phyloP scores from a whole-genome alignment of 768 basidiomycete species.

The Peribolospora baueri region DNA sequence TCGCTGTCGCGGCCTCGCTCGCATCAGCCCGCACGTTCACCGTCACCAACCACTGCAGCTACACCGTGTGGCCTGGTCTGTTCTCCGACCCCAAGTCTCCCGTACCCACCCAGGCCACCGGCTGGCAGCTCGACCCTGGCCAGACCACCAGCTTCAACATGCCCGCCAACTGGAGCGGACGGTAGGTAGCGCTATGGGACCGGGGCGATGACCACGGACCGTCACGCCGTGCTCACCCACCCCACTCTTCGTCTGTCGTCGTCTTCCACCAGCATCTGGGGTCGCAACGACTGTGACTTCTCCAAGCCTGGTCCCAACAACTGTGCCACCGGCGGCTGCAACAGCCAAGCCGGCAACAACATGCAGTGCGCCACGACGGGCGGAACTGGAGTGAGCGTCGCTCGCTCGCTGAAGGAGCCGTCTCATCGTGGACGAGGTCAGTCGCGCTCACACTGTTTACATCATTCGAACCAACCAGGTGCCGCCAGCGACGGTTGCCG shows the following conservation, averaged over 20 bases:
- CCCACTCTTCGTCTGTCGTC: not conserved
- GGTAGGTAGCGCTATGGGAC: constrained; percentile 10
- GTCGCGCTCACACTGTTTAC: not conserved
- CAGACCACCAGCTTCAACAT: too few relatives aligned
- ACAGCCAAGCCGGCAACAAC: constrained; percentile 3
- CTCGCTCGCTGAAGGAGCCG: not conserved
- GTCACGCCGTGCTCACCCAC: not conserved
- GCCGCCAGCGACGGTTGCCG: constrained; percentile 10
- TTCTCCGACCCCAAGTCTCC: not conserved
- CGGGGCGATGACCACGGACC: constrained; percentile 28
- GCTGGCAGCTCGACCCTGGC: constrained; percentile 6
- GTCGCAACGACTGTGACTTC: constrained; percentile 24
- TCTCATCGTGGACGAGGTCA: too few relatives aligned
- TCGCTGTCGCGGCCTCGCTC: not conserved
- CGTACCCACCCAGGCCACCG: constrained; percentile 4
- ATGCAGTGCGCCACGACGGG: constrained; percentile 2
- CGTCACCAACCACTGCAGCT: constrained; percentile 1
- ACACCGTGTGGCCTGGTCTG: not conserved
- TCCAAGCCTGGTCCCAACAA: constrained; percentile 17
- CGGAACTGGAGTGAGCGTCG: not conserved
- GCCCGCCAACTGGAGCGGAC: constrained; percentile 40
- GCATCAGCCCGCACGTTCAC: not conserved
- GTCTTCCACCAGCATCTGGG: constrained; percentile 11
- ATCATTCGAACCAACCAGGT: constrained; percentile 18
- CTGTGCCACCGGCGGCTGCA: constrained; percentile 20